Evolutionary conservation across 257 asterid genomes (phyloP).

Genomic region (Solanum lycopersicoides): DNA sequence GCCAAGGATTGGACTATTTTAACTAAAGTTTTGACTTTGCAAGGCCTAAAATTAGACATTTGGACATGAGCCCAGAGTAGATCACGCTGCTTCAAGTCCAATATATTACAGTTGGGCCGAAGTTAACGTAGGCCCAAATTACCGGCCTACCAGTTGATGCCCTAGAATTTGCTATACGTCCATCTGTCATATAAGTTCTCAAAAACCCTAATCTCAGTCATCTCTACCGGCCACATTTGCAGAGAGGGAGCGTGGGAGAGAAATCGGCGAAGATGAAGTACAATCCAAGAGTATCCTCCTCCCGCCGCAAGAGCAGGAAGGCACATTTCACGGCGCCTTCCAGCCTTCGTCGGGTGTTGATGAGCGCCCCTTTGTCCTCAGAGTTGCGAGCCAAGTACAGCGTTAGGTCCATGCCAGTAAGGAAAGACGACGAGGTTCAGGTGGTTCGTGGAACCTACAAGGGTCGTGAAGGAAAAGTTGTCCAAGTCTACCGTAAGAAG

Average conservation of each 20-base stretch:
- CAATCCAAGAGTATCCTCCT: constrained; percentile 69
- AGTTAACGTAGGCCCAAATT: neutral
- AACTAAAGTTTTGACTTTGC: neutral
- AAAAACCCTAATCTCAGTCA: constrained; percentile 6
- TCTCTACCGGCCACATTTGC: neutral
- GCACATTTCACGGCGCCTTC: constrained; percentile 94
- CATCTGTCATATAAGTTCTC: neutral
- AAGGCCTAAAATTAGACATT: neutral
- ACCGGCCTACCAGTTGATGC: neutral
- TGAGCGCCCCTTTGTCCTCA: constrained; percentile 66
- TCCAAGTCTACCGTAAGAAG: constrained; percentile 77
- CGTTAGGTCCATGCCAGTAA: constrained; percentile 74
- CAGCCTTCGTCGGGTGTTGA: constrained; percentile 70
- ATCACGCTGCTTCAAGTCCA: neutral
- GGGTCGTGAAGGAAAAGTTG: constrained; percentile 87
- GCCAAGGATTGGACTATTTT: neutral
- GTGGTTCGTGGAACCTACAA: constrained; percentile 83
- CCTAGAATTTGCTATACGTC: neutral
- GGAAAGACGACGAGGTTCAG: constrained; percentile 87
- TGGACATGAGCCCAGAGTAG: neutral
- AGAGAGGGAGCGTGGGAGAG: neutral
- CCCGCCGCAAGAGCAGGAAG: constrained; percentile 84
- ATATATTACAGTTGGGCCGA: neutral
- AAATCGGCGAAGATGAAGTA: constrained; percentile 57
- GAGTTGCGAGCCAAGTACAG: constrained; percentile 68